Evolutionary conservation across 768 basidiomycete genomes (phyloP), one percentile per base, ranked within the genome.

Genomic region (Pleurotus cornucopiae): DNA sequence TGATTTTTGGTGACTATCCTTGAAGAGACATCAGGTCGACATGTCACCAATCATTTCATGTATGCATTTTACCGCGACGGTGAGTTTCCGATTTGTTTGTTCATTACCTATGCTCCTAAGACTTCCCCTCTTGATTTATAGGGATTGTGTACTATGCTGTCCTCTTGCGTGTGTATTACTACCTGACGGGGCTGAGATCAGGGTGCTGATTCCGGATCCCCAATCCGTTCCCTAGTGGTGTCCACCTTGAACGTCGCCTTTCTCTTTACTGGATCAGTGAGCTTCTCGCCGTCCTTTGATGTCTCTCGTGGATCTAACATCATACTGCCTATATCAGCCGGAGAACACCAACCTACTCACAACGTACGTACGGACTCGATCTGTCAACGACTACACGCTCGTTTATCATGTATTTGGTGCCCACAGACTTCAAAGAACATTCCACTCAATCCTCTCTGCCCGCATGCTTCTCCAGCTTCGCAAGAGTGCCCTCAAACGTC

Each of bases 391-490:
- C 41, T 43, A 5, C 41, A n/a, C 4, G 40, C 7, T 13, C 49
- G 9, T 20, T 11, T 40, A n/a, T 37, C 23, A 21, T n/a, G 26
- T n/a, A 23, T 30, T 16, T 13, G n/a, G 5, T n/a, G 4, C n/a
- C 49, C 5, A 30, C 34, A 56, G 55, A 25, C 37, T 56, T 14
- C 55, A 56, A 56, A 46, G 46, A 18, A 49, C 48, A 11, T 38
- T 56, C 20, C 55, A 56, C 40, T 41, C 45, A 2, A 23, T 56
- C 11, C 55, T 56, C 34, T 56, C 55, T 7, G 37, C 55, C 14
- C 44, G 55, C 9, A 43, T 56, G 20, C 39, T 56, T 16, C 55
- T 56, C 45, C 26, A 56, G 14, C 39, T 49, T 23, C 55, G 55
- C 14, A 13, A 26, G 12, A 25, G 25, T n/a, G 23, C 30, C 34